Evolutionary conservation across 2,329 filamentous ascomycete species (phyloP), one percentile per base, ranked within the genome.

Genomic region (Colletotrichum aenigma): DNA sequence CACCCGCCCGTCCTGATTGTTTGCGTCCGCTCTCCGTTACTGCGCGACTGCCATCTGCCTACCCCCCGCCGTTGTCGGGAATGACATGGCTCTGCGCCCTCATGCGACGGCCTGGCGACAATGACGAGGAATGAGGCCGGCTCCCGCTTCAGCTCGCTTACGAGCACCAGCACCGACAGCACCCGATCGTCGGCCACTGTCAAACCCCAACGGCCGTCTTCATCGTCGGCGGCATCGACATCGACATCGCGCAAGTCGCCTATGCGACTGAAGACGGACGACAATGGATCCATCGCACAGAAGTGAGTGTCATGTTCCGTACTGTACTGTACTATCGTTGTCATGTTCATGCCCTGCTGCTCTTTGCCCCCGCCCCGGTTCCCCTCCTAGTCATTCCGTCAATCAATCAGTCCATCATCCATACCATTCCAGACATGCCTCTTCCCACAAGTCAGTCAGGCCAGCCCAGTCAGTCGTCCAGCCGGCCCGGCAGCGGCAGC

Each of bases 41-140:
- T 48, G 16, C 32, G 34, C 60, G 26, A 18, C 30, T 48, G 24
- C 60, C 60, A n/a, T 55, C 21, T 56, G 60, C 18, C 38, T 28
- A 9, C 26, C 68, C 55, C 30, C 36, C 66, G 67, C 30, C 66
- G 43, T 70, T n/a, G 30, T 61, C 32, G 64, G 73, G 77, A 74
- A 77, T 76, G 77, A 75, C 65, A 77, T 71, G 76, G 72, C 73
- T 67, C 65, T 71, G n/a, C 64, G 71, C 74, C 61, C 68, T 72
- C 36, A 56, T 70, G 72, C 80, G 78, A 82, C 81, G 80, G 80
- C 80, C 78, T 80, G 83, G 85, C 84, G 85, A 91, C 86, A 85
- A 94, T 95, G 93, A 91, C 92, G 86, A 91, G 89, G 85, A 91
- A 93, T 87, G 92, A 94, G 83, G 86, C 87, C 81, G 85, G 85